Percentiles rank a stretch among this genome's conserved stretches.
These are phyloP conservation scores for Canariomyces notabilis DNA, from an alignment of 2,329 filamentous ascomycete genomes.

Conservation along the genomic window DNA sequence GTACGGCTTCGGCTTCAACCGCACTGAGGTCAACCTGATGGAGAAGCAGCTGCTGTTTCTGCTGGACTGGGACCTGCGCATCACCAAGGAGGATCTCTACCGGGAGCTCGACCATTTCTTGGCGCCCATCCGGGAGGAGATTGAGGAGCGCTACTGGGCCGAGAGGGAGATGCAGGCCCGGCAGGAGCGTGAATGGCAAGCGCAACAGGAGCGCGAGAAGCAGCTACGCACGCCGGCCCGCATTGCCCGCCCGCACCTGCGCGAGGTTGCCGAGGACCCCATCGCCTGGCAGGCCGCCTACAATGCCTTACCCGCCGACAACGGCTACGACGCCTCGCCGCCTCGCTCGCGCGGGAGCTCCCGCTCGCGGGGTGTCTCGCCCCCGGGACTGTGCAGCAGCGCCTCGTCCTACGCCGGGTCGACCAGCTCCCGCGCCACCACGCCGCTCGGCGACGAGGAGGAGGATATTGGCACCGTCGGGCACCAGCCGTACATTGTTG, in stretches of 20 bases:
- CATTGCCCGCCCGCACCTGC: constrained; percentile 35
- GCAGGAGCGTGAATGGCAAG: too few species aligned
- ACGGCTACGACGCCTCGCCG: constrained; percentile 40
- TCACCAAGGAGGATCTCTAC: constrained; percentile 81
- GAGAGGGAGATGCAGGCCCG: constrained; percentile 31
- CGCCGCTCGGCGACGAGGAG: constrained; percentile 44
- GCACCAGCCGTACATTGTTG: constrained; percentile 37
- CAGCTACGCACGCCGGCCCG: constrained; percentile 6
- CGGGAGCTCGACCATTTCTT: constrained; percentile 83
- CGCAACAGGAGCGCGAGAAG: constrained; percentile 40
- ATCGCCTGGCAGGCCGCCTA: constrained; percentile 21
- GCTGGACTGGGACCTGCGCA: constrained; percentile 88
- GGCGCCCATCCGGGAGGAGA: constrained; percentile 67
- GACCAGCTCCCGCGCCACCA: constrained; percentile 42
- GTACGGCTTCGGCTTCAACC: constrained; percentile 79
- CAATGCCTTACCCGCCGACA: constrained; percentile 25
- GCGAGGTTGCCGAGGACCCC: constrained; percentile 27
- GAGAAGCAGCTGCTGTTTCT: constrained; percentile 97
- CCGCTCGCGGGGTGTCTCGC: constrained; percentile 36
- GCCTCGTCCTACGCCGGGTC: constrained; percentile 44
- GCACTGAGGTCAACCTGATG: constrained; percentile 98
- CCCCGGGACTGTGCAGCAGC: constrained; percentile 37
- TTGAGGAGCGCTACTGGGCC: constrained; percentile 44
- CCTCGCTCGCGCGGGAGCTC: constrained; percentile 42
- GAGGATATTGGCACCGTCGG: constrained; percentile 31